Evolutionary conservation across 768 basidiomycete genomes (phyloP), one percentile per base, ranked within the genome.

Genomic region (Mycena latifolia): DNA sequence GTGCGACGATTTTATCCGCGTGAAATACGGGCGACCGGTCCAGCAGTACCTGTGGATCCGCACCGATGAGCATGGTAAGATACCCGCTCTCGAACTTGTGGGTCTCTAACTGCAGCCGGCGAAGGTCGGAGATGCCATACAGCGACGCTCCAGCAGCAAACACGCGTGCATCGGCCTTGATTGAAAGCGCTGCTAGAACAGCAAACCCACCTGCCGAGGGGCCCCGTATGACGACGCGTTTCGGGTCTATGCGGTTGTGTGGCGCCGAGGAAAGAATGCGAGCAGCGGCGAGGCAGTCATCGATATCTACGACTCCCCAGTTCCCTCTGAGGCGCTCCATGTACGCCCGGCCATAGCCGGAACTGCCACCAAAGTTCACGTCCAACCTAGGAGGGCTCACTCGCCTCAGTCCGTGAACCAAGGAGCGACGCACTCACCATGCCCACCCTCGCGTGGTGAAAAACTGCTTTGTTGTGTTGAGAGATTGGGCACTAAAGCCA

Each of bases 331-430:
- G 86, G 18, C 89, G 84, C 57, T 84, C 82, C 62, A 85, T 86
- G 73, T 92, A 94, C 47, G 80, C 78, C 5, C 90, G 84, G 0
- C 93, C 93, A 71, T 89, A 93, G 0, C 92, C 89, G 6, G 87
- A 86, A 0, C 90, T 92, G 0, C 93, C 94, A 2, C 91, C 85
- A 65, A 93, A 91, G 70, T 94, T 90, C 46, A 95, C 91, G 58
- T 91, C 90, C 37, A 92, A 70, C 86, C 91, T 88, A 0, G 20
- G 39, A 7, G 63, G 28, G 51, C 48, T 35, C 14, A 35, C n/a
- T 24, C 22, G 14, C 14, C n/a, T 39, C 27, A 25, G 24, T 61
- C 20, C 12, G 56, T 22, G 28, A 5, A 11, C n/a, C 9, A 5
- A 50, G 20, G 18, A 43, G 8, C 7, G 24, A 69, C 77, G 57